These are phyloP conservation scores for Daldinia eschscholtzii DNA, from an alignment of 2,329 filamentous ascomycete species.

Conservation along the genomic window DNA sequence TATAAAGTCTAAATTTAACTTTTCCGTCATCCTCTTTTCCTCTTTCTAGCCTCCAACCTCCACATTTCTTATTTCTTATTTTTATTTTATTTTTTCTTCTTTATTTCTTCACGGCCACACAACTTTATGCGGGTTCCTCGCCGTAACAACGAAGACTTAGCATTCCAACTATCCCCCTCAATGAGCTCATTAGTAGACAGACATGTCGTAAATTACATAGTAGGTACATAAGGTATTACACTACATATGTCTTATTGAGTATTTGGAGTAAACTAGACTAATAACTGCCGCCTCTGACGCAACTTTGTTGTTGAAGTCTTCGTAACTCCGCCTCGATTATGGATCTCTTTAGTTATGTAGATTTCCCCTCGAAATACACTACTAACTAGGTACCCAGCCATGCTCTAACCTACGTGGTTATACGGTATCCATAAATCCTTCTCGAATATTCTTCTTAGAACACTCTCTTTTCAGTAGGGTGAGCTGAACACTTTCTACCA, in stretches of 20 bases:
- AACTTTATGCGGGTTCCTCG: neutral
- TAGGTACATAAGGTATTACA: neutral
- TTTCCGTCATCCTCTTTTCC: slow-evolving; percentile 3
- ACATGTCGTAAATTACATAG: neutral
- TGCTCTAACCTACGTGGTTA: neutral
- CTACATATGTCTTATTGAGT: neutral
- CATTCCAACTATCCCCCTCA: neutral
- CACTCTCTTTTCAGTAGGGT: neutral
- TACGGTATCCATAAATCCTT: slow-evolving; percentile 5
- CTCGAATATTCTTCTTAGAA: neutral
- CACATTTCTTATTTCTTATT: neutral
- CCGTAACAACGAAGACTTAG: slow-evolving; percentile 6
- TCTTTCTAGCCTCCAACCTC: slow-evolving; percentile 5
- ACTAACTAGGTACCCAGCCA: no score
- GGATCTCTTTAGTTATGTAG: neutral
- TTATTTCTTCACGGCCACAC: slow-evolving; percentile 2
- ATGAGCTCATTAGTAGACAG: neutral
- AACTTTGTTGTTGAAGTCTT: neutral
- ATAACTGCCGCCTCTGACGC: neutral
- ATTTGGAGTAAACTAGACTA: neutral
- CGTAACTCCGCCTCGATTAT: slow-evolving; percentile 5
- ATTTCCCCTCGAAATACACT: neutral
- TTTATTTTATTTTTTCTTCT: neutral
- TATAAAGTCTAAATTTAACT: slow-evolving; percentile 21
- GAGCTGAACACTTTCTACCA: neutral